Conservation (phyloP, 2,329 filamentous ascomycete genomes). For the Cercospora brassicicola region DNA sequence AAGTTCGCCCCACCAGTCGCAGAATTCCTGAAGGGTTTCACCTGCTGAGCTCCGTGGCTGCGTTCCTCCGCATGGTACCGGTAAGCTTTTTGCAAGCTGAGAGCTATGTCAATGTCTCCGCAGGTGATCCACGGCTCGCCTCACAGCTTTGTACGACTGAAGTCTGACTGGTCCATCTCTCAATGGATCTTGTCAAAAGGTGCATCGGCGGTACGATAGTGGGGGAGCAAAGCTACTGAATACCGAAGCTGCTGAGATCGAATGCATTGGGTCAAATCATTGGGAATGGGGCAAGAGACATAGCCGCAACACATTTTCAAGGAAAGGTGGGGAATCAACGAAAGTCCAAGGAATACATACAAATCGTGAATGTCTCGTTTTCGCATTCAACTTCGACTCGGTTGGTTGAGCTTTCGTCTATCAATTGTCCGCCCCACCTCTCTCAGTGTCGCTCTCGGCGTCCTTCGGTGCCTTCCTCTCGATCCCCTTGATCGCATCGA, state of each 20-base stretch:
- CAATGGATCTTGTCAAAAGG: neutral
- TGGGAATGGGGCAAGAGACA: neutral
- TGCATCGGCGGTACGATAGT: neutral
- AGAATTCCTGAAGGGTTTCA: too few relatives aligned
- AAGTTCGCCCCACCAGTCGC: too few relatives aligned
- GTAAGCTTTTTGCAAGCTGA: neutral
- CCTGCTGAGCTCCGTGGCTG: neutral
- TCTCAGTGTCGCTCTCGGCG: slow-evolving; percentile 10
- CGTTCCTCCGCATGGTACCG: neutral
- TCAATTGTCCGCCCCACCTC: slow-evolving; percentile 7
- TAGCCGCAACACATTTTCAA: neutral
- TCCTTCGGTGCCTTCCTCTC: slow-evolving; percentile 22
- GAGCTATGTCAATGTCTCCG: neutral
- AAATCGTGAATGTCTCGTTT: neutral
- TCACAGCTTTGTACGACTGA: neutral
- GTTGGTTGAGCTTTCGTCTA: neutral
- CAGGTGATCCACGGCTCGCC: neutral
- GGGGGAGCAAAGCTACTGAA: neutral
- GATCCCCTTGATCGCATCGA: slow-evolving; percentile 44
- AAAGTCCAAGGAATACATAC: neutral
- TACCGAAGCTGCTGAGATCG: neutral
- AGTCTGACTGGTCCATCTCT: neutral
- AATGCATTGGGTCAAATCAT: neutral
- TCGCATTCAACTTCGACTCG: neutral
- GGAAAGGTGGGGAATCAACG: neutral